A percentile compares a stretch with the other conserved stretches of the same genome.
Conservation (phyloP, 768 basidiomycete species). For the Ramaria sp. region DNA sequence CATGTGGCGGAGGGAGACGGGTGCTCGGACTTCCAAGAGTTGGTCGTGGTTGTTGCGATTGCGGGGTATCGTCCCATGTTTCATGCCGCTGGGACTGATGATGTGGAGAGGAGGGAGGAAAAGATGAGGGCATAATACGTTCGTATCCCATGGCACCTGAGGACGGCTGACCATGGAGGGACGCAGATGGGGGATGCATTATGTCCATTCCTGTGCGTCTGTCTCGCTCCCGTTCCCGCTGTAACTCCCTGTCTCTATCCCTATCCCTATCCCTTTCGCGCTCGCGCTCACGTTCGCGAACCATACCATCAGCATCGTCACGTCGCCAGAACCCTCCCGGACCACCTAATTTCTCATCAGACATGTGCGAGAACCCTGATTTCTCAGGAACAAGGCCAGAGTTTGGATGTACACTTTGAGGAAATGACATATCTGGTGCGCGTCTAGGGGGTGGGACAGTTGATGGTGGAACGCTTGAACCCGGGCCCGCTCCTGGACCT, state of each 20-base stretch:
- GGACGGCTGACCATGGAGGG: neutral
- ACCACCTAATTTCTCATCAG: neutral
- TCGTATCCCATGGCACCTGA: constrained; percentile 5
- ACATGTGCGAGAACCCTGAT: neutral
- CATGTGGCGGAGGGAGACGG: constrained; percentile 1
- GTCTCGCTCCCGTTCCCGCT: constrained; percentile 4
- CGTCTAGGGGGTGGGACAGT: neutral
- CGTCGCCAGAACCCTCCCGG: constrained; percentile 3
- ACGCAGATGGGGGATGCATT: neutral
- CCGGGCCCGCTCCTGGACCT: constrained; percentile 1
- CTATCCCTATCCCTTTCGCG: constrained; percentile 5
- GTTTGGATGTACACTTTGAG: neutral
- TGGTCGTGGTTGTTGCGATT: neutral
- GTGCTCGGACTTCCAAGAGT: neutral
- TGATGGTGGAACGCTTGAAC: neutral
- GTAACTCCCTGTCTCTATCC: neutral
- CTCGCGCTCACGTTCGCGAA: neutral
- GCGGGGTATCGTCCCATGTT: constrained; percentile 3
- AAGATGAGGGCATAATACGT: constrained; percentile 3
- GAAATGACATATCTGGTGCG: neutral
- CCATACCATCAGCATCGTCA: neutral
- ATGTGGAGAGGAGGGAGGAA: neutral
- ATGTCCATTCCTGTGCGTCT: neutral
- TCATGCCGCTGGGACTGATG: constrained; percentile 1
- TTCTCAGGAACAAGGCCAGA: neutral